These are phyloP conservation scores for Hyphochytrium catenoides DNA, from an alignment of 352 stramenopile species.

Conservation along the genomic window DNA sequence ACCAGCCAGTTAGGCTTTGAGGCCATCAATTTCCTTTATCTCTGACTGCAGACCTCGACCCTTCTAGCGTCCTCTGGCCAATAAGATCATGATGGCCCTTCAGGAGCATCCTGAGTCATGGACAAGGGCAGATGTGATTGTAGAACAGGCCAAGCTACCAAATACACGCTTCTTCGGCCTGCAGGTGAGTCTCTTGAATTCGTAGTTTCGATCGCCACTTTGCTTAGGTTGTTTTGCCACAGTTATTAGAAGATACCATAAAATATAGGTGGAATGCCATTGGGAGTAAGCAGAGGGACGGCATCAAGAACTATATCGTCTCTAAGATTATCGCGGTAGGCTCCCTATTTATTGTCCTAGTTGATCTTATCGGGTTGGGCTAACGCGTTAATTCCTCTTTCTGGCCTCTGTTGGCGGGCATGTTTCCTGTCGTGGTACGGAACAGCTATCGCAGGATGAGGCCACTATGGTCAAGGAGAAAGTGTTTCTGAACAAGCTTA, in stretches of 20 bases:
- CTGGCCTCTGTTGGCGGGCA: neutral
- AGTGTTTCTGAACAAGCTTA: constrained; percentile 84
- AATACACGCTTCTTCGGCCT: constrained; percentile 79
- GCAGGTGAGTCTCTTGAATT: too few relatives aligned
- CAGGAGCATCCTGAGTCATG: constrained; percentile 77
- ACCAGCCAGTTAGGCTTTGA: too few relatives aligned
- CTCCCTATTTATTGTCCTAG: too few relatives aligned
- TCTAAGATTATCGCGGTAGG: constrained; percentile 78
- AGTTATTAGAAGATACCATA: constrained; percentile 92
- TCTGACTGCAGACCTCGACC: too few relatives aligned
- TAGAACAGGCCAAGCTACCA: constrained; percentile 70
- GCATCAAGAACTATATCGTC: constrained; percentile 96
- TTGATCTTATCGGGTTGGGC: neutral
- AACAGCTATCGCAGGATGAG: constrained; percentile 67
- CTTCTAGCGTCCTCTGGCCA: too few relatives aligned
- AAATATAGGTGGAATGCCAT: constrained; percentile 89
- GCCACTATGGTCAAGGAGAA: constrained; percentile 53
- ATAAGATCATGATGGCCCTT: constrained; percentile 78
- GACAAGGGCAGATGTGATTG: constrained; percentile 80
- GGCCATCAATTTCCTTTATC: too few relatives aligned
- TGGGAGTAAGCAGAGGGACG: constrained; percentile 83
- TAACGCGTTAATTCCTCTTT: too few relatives aligned
- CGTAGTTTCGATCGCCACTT: too few relatives aligned
- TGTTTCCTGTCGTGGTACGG: constrained; percentile 1
- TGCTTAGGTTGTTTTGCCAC: constrained; percentile 11